Evolutionary conservation across 2,329 filamentous ascomycete species (phyloP), one percentile per base, ranked within the genome.

Genomic region (Knufia petricola): DNA sequence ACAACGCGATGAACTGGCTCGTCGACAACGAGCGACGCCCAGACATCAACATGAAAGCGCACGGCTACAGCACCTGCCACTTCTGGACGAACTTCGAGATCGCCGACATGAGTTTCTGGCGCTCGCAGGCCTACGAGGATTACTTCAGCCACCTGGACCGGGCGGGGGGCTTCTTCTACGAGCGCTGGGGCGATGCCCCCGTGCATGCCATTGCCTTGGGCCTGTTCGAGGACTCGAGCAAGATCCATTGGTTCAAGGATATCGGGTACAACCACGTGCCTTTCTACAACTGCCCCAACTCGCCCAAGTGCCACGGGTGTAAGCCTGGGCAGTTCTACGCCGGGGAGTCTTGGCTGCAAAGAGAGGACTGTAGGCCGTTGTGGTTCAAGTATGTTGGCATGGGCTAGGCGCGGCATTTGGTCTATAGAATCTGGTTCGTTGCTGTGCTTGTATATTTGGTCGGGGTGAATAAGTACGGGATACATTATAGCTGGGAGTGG

Each of bases 21-120:
- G 85, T 82, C 1, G 92, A 98, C 64, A 79, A 78, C 53, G 67
- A 75, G 49, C 77, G 82, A 41, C 78, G 92, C 42, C 89, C 90
- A 1, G 79, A 87, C 12, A 85, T 94, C 66, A 87, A 87, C 62
- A 65, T 75, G 47, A 79, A 82, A 54, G 90, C 90, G 4, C 85
- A 94, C 60, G 92, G 92, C 28, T 98, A 95, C 72, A 94, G 87
- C 28, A 96, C 92, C 2, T 98, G 92, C 66, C 92, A 98, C 67
- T 98, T 98, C 74, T 98, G 92, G 92, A 92, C 84, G 61, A 98
- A 98, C 68, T 98, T 98, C 60, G 92, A 98, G 68, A 90, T 98
- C 59, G 90, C 79, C 40, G 87, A 95, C 66, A 79, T 98, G 77
- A 78, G 78, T 54, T 95, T 98, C 68, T 98, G 88, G 86, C 76